Evolutionary conservation across 306 rosid genomes (phyloP), one percentile per base, ranked within the genome.

Genomic region (Datisca glomerata): DNA sequence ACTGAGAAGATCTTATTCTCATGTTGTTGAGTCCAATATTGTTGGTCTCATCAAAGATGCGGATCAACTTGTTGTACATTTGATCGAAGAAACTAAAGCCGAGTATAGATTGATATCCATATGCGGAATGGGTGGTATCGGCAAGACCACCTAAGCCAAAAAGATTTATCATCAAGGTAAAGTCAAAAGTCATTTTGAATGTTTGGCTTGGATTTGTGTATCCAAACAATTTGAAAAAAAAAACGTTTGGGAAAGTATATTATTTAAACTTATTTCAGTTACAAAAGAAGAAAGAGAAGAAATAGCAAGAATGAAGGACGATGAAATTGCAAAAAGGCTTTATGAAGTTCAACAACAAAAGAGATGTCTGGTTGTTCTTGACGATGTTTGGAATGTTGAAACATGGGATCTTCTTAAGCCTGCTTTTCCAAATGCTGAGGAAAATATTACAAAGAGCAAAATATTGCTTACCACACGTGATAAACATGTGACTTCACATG

Each of bases 81-180:
- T 19, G 61, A 56, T 33, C 43, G 25, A 10, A 9, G 3, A 8
- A 32, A 13, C 35, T 2, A 10, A 31, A 13, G 35, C 12, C 12
- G 9, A n/a, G 12, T 31, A 13, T 4, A 31, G 35, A 13, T 42
- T 63, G 9, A 71, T 64, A 43, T 53, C 54, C 18, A 60, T 75
- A 22, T 71, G 64, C 16, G 84, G 84, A 8, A 64, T 75, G 84
- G 84, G 79, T 1, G 84, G 84, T 31, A 61, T 67, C 9, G 79
- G 84, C 0, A 75, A 71, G 43, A 75, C 84, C 1, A 75, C 79
- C 12, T 75, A 71, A 28, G 84, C 84, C 2, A 64, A 60, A 45
- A 50, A 44, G 21, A 48, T 75, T 49, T 67, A 44, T n/a, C n/a
- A n/a, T n/a, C n/a, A 11, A 18, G 15, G 22, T 8, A n/a, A n/a